Conservation (phyloP, 345 rosid species). For the Eucalyptus tenuipes region DNA sequence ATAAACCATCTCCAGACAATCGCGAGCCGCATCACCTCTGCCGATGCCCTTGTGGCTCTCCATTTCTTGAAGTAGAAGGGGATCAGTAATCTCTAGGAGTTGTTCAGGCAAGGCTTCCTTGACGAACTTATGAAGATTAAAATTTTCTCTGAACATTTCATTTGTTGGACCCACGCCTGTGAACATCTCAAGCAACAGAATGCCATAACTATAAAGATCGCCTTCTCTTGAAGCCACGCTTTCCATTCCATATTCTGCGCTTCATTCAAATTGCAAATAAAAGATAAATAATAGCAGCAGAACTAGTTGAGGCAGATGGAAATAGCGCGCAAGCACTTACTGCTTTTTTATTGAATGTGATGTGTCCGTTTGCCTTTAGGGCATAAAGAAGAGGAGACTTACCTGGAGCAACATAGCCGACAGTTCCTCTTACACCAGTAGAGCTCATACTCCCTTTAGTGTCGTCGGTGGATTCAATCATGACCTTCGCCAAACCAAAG, state of each 20-base stretch:
- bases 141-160: conserved; percentile 1
- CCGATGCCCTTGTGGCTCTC: background rate
- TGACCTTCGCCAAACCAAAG: background rate
- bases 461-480: background rate
- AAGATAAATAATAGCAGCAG: background rate
- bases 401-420: background rate
- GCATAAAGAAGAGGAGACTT: too few relatives aligned
- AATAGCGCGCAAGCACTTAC: background rate
- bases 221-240: background rate
- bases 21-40: background rate
- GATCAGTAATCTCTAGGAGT: background rate
- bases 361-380: too few relatives aligned
- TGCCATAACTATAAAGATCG: conserved; percentile 13
- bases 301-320: background rate
- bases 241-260: conserved; percentile 20
- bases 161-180: conserved; percentile 6
- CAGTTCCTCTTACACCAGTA: background rate
- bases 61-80: background rate
- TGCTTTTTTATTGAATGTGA: too few relatives aligned
- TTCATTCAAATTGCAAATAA: background rate
- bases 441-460: background rate
- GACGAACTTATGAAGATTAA: conserved; percentile 1
- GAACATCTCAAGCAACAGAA: conserved; percentile 13
- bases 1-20: background rate
- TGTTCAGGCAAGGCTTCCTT: background rate